Evolutionary conservation across 306 rosid genomes (phyloP).

Genomic region (Astragalus membranaceus): DNA sequence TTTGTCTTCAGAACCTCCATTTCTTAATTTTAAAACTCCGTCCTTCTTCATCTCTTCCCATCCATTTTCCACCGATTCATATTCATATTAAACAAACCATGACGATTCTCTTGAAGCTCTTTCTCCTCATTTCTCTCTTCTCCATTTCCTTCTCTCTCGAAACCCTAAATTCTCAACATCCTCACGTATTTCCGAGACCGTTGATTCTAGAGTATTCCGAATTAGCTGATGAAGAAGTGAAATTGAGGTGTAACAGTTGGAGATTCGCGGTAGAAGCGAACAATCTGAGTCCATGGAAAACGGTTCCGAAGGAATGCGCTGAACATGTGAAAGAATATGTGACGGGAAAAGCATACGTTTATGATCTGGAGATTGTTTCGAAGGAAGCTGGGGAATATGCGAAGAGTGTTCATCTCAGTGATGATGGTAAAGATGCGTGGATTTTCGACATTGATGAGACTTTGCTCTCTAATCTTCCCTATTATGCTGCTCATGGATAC

Average conservation of each 20-base stretch:
- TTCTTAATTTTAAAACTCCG: background rate
- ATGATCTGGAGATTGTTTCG: constrained; percentile 54
- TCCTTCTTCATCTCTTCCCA: background rate
- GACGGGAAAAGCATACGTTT: constrained; percentile 41
- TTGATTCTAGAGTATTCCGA: constrained; percentile 46
- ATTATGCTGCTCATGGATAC: constrained; percentile 63
- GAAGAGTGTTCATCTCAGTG: constrained; percentile 33
- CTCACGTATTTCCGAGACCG: constrained; percentile 41
- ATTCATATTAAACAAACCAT: background rate
- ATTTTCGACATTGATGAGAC: constrained; percentile 89
- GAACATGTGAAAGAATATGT: constrained; percentile 62
- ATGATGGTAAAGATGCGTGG: constrained; percentile 81
- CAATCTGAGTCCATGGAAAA: constrained; percentile 63
- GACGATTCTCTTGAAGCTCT: background rate
- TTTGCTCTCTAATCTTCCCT: constrained; percentile 79
- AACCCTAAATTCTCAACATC: background rate
- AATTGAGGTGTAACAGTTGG: constrained; percentile 61
- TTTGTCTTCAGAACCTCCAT: background rate
- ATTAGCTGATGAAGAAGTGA: constrained; percentile 27
- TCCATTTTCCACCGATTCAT: background rate
- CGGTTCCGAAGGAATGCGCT: constrained; percentile 51
- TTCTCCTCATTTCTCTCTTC: constrained; percentile 27
- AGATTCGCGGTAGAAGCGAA: constrained; percentile 80
- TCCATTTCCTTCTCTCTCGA: constrained; percentile 37
- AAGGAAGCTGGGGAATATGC: constrained; percentile 58